phyloP scores from a whole-genome alignment of 805 yeast genomes.

The Pichia cabralensis region DNA sequence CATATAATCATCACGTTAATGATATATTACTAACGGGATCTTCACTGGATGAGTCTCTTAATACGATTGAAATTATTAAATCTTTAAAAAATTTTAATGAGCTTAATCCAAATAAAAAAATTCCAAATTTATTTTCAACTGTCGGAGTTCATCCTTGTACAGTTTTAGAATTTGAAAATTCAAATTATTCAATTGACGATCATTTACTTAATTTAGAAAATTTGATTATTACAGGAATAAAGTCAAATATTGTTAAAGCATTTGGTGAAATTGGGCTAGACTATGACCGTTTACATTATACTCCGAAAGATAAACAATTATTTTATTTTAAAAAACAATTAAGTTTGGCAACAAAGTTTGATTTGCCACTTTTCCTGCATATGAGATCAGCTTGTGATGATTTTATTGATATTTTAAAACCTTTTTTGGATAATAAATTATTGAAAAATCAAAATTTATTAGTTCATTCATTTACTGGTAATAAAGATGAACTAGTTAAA shows the following conservation, averaged over 20 bases:
- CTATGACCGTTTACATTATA: conserved; percentile 77
- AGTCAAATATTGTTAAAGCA: conserved; percentile 53
- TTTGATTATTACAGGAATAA: conserved; percentile 38
- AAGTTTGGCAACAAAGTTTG: conserved; percentile 46
- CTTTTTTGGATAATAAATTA: conserved; percentile 39
- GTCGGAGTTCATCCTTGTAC: conserved; percentile 96
- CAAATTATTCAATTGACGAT: conserved; percentile 21
- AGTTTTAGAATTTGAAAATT: conserved; percentile 42
- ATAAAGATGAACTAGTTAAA: conserved; percentile 47
- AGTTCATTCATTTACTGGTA: conserved; percentile 93
- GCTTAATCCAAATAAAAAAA: conserved; percentile 6
- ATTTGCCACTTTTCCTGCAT: conserved; percentile 78
- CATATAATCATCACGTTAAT: conserved; percentile 52
- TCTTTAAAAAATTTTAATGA: conserved; percentile 9
- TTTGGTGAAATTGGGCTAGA: conserved; percentile 96
- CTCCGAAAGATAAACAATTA: conserved; percentile 58
- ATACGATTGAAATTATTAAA: conserved; percentile 48
- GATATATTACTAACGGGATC: conserved; percentile 80
- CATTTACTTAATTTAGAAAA: conserved; percentile 41
- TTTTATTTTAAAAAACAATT: conserved; percentile 66
- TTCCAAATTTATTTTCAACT: conserved; percentile 45
- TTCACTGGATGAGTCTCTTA: conserved; percentile 51
- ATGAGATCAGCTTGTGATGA: conserved; percentile 83
- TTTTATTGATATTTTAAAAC: conserved; percentile 53
- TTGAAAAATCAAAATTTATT: conserved; percentile 50